phyloP scores from a whole-genome alignment of 768 basidiomycete genomes.

The Daedaleopsis sinensis region DNA sequence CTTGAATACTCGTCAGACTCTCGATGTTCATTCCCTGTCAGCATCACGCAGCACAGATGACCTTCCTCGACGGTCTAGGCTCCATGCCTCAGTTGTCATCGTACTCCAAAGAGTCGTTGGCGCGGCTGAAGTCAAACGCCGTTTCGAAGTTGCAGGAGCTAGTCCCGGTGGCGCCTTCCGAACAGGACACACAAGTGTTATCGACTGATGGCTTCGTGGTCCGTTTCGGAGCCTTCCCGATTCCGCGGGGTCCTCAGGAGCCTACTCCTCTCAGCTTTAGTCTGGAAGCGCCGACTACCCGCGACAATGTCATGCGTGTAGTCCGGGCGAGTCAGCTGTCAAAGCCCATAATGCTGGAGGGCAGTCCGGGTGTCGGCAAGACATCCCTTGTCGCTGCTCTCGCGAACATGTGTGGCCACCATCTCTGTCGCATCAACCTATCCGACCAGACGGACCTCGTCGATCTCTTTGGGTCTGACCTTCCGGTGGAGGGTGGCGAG shows the following conservation, averaged over 20 bases:
- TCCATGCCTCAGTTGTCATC: slow-evolving; percentile 74
- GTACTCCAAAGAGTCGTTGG: slow-evolving; percentile 61
- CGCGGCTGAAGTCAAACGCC: slow-evolving; percentile 64
- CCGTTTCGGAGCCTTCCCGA: slow-evolving; percentile 75
- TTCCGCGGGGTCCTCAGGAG: slow-evolving; percentile 57
- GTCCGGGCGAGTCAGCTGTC: slow-evolving; percentile 85
- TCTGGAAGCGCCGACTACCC: slow-evolving; percentile 86
- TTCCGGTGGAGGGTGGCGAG: slow-evolving; percentile 89
- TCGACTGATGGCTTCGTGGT: slow-evolving; percentile 29
- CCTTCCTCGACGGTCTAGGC: slow-evolving; percentile 85
- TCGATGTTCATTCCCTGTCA: slow-evolving; percentile 35
- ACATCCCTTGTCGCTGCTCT: slow-evolving; percentile 91
- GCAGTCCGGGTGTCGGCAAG: slow-evolving; percentile 98
- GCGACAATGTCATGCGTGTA: slow-evolving; percentile 85
- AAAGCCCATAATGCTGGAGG: slow-evolving; percentile 94
- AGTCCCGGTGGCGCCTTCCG: slow-evolving; percentile 43
- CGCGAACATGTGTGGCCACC: slow-evolving; percentile 76
- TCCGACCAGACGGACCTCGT: slow-evolving; percentile 98
- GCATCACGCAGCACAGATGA: slow-evolving; percentile 95
- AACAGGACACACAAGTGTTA: neutral
- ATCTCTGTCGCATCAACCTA: slow-evolving; percentile 90
- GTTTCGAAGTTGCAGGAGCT: slow-evolving; percentile 54
- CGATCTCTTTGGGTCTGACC: slow-evolving; percentile 94
- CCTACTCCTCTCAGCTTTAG: slow-evolving; percentile 59
- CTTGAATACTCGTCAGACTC: neutral